Evolutionary conservation across 495 filamentous ascomycete genomes (phyloP).

Genomic region (Lophiotrema nucula): DNA sequence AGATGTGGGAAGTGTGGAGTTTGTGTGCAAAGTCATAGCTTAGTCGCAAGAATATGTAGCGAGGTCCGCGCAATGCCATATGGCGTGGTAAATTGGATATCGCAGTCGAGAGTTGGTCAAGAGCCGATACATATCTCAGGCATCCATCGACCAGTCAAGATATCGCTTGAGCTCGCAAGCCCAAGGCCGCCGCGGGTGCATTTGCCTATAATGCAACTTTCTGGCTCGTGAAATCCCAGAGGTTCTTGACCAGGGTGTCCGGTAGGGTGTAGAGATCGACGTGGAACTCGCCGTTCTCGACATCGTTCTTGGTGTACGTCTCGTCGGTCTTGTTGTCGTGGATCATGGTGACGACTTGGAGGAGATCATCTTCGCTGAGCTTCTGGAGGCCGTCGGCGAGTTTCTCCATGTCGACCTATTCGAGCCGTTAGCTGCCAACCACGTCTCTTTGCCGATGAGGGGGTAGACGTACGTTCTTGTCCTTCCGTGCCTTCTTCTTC

Average conservation of each 20-base stretch:
- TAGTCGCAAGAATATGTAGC: too few species aligned
- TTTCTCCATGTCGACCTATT: conserved; percentile 87
- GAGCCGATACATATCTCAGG: too few species aligned
- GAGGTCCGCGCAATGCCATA: too few species aligned
- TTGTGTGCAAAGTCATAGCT: too few species aligned
- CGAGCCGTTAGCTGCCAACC: conserved; percentile 16
- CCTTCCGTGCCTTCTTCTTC: conserved; percentile 70
- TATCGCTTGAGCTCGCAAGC: too few species aligned
- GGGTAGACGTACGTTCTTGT: conserved; percentile 58
- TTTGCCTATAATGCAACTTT: conserved; percentile 9
- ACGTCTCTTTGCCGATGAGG: not conserved
- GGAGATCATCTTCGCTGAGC: conserved; percentile 81
- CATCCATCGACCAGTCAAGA: too few species aligned
- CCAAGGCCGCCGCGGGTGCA: too few species aligned
- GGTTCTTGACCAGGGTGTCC: conserved; percentile 75
- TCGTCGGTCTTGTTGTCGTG: conserved; percentile 91
- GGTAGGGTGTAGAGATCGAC: conserved; percentile 96
- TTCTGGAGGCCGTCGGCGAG: conserved; percentile 88
- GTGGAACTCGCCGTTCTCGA: conserved; percentile 96
- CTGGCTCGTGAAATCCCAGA: conserved; percentile 76
- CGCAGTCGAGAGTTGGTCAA: too few species aligned
- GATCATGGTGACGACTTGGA: conserved; percentile 95
- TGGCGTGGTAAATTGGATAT: too few species aligned
- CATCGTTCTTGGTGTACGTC: conserved; percentile 95
- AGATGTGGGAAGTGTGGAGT: too few species aligned